Conservation (phyloP, 2,329 filamentous ascomycete genomes). For the Ascochyta clinopodiicola region DNA sequence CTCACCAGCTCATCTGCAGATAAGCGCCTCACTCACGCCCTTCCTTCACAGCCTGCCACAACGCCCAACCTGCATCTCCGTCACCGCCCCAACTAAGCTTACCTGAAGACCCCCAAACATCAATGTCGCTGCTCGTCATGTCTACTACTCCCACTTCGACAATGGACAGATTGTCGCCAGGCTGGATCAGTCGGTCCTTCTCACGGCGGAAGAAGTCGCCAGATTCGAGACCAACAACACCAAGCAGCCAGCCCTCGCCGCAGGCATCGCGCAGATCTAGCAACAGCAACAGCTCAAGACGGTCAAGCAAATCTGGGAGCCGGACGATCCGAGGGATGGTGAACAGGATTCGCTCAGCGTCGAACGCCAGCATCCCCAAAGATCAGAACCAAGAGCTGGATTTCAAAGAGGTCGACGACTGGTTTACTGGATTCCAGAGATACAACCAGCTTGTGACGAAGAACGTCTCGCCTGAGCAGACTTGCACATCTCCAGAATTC, state of each 20-base stretch:
- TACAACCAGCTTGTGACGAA: slow-evolving; percentile 43
- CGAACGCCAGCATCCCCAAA: slow-evolving; percentile 30
- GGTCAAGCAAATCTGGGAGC: slow-evolving; percentile 30
- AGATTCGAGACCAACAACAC: slow-evolving; percentile 24
- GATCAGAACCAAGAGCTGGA: slow-evolving; percentile 28
- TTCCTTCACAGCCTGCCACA: background rate
- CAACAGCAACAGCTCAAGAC: slow-evolving; percentile 36
- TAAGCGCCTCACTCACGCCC: slow-evolving; percentile 1
- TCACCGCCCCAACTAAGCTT: background rate
- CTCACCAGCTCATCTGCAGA: slow-evolving; percentile 1
- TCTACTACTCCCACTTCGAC: slow-evolving; percentile 27
- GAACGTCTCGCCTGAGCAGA: slow-evolving; percentile 19
- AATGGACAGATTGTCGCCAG: slow-evolving; percentile 31
- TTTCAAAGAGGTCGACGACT: slow-evolving; percentile 37
- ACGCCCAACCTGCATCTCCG: background rate
- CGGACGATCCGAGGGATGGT: slow-evolving; percentile 33
- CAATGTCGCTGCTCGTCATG: slow-evolving; percentile 40
- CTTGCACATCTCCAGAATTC: slow-evolving; percentile 27
- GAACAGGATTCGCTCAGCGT: slow-evolving; percentile 36
- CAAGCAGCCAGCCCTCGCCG: slow-evolving; percentile 25
- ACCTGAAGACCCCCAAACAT: background rate
- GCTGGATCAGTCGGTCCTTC: slow-evolving; percentile 31
- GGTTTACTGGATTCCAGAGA: slow-evolving; percentile 38
- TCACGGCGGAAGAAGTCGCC: slow-evolving; percentile 22
- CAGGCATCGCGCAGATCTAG: slow-evolving; percentile 27